A percentile compares a stretch with the other conserved stretches of the same genome.
Evolutionary conservation across 2,329 filamentous ascomycete species (phyloP).

Genomic region (Byssochlamys sp.): DNA sequence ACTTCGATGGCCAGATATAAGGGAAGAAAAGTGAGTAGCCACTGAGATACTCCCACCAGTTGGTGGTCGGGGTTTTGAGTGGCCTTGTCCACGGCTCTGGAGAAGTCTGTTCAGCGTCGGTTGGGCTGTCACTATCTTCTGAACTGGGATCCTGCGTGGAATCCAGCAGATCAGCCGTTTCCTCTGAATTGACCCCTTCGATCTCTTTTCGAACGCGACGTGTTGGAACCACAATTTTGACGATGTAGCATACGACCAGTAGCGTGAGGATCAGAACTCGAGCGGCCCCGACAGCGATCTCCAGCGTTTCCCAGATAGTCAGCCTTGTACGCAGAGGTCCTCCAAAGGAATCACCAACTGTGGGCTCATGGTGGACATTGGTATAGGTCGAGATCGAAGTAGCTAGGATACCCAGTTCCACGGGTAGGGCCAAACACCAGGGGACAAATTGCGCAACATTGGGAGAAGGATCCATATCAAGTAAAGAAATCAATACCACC

Average conservation of each 20-base stretch:
- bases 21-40: conserved; percentile 92
- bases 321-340: conserved; percentile 32
- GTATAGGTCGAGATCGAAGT: conserved; percentile 61
- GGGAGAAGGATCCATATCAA: conserved; percentile 74
- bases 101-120: conserved; percentile 31
- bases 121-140: conserved; percentile 46
- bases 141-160: no score
- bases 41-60: conserved; percentile 90
- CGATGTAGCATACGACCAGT: conserved; percentile 51
- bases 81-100: conserved; percentile 79
- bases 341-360: conserved; percentile 40
- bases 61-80: conserved; percentile 72
- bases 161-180: conserved; percentile 36
- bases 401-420: conserved; percentile 64
- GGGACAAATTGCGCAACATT: conserved; percentile 68
- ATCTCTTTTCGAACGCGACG: conserved; percentile 26
- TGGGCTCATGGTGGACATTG: conserved; percentile 55
- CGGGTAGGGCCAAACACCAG: conserved; percentile 63
- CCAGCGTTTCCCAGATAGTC: conserved; percentile 34
- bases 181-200: conserved; percentile 8
- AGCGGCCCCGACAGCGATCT: conserved; percentile 49
- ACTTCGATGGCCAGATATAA: conserved; percentile 88
- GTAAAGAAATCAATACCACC: conserved; percentile 73
- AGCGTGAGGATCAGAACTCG: conserved; percentile 60
- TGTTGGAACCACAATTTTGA: conserved; percentile 38